These are phyloP conservation scores for Rhizopogon vinicolor DNA, from an alignment of 768 basidiomycete species.

Conservation along the genomic window DNA sequence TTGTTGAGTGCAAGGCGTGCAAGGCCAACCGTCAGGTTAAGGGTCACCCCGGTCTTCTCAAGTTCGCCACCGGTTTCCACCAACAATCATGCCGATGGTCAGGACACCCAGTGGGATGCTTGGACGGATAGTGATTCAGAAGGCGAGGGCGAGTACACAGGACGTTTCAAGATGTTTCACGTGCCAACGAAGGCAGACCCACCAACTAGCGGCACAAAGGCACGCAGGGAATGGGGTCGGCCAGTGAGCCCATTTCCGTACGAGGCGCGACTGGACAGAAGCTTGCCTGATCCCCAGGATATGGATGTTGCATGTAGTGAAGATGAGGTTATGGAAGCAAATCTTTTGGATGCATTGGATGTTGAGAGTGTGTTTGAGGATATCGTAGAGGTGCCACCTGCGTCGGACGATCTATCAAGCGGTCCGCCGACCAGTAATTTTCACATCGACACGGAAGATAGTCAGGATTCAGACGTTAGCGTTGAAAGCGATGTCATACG, in stretches of 20 bases:
- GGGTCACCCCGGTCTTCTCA: conserved; percentile 33
- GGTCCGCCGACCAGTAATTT: not conserved
- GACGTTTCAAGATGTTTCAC: conserved; percentile 48
- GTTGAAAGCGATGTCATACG: conserved; percentile 56
- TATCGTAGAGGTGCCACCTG: conserved; percentile 1
- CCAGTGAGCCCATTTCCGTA: conserved; percentile 67
- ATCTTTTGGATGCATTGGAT: conserved; percentile 1
- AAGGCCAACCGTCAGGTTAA: conserved; percentile 22
- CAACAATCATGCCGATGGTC: conserved; percentile 5
- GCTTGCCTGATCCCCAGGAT: conserved; percentile 8
- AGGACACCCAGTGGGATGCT: conserved; percentile 12
- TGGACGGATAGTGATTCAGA: conserved; percentile 20
- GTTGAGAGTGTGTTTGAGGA: not conserved
- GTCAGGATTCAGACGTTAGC: conserved; percentile 28
- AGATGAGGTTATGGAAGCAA: conserved; percentile 9
- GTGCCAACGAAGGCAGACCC: conserved; percentile 66
- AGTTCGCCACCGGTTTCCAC: conserved; percentile 24
- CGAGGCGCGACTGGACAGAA: conserved; percentile 26
- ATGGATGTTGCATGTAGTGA: not conserved
- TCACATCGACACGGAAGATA: conserved; percentile 1
- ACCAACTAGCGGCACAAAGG: conserved; percentile 49
- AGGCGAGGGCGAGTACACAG: conserved; percentile 60
- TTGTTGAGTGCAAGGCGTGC: conserved; percentile 46
- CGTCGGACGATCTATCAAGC: not conserved
- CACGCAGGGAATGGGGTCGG: conserved; percentile 57